Evolutionary conservation across 2,329 filamentous ascomycete species (phyloP).

Genomic region (Aspergillus ochraceoroseus): DNA sequence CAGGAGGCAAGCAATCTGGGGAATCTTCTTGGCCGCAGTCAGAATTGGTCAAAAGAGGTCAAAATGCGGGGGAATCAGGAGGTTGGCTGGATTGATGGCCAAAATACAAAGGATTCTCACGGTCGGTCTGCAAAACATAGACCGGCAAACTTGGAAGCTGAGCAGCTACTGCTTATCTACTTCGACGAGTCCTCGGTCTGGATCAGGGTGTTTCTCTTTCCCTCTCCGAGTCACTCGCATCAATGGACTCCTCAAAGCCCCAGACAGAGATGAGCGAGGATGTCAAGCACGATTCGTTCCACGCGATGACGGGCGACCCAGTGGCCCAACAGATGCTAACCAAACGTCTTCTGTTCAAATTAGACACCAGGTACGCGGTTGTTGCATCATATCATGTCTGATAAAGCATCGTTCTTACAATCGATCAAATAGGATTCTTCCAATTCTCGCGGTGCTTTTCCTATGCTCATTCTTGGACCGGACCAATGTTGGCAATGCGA

Average conservation of each 20-base stretch:
- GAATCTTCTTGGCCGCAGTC: slow-evolving; percentile 1
- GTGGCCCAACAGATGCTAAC: slow-evolving; percentile 32
- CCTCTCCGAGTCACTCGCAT: no score
- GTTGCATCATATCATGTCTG: not conserved
- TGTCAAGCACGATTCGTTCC: slow-evolving; percentile 14
- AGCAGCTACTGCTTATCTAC: no score
- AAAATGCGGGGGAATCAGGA: not conserved
- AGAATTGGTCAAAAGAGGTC: slow-evolving; percentile 1
- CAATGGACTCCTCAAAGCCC: slow-evolving; percentile 22
- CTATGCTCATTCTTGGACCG: slow-evolving; percentile 63
- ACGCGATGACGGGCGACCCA: slow-evolving; percentile 16
- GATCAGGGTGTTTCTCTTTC: no score
- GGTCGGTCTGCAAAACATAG: not conserved
- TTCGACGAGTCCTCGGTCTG: no score
- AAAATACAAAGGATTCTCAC: not conserved
- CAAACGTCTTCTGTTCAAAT: slow-evolving; percentile 49
- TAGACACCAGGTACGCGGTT: slow-evolving; percentile 48
- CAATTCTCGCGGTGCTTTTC: slow-evolving; percentile 60
- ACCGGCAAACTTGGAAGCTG: no score
- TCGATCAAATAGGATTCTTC: slow-evolving; percentile 50
- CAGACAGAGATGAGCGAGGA: slow-evolving; percentile 23
- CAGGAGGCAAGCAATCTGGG: slow-evolving; percentile 7
- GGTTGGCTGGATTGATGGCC: not conserved
- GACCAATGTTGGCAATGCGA: slow-evolving; percentile 69
- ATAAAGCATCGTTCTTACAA: not conserved